Evolutionary conservation across 176 grass and related monocot genomes (phyloP).

Genomic region (Cenchrus americanus): DNA sequence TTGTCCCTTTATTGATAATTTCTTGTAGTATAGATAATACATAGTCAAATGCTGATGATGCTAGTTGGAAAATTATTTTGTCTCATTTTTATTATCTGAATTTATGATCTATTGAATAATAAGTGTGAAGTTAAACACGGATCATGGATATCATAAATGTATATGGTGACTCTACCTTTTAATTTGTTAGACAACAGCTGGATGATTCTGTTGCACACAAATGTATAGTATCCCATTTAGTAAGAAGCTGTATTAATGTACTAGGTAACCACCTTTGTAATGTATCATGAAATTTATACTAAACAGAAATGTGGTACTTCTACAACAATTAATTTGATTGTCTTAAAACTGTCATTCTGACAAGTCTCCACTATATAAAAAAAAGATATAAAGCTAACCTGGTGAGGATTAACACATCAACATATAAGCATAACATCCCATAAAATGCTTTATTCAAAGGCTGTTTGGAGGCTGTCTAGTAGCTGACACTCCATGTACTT

Average conservation of each 20-base stretch:
- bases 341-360: neutral
- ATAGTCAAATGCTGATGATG: neutral
- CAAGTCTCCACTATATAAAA: neutral
- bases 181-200: neutral
- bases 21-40: neutral
- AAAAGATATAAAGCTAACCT: neutral
- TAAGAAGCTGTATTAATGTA: neutral
- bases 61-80: neutral
- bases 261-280: neutral
- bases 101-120: neutral
- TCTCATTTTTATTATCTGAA: neutral
- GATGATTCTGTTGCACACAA: neutral
- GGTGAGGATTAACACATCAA: constrained; percentile 7
- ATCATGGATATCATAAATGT: neutral
- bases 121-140: neutral
- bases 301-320: neutral
- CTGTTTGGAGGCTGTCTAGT: neutral
- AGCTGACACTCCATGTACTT: neutral
- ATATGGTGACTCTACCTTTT: neutral
- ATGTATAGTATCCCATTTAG: neutral
- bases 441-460: neutral
- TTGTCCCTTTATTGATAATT: neutral
- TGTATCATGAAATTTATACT: neutral
- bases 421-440: neutral
- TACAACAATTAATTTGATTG: neutral